Evolutionary conservation across 352 stramenopile genomes (phyloP).

Genomic region (Phytophthora parvispora): DNA sequence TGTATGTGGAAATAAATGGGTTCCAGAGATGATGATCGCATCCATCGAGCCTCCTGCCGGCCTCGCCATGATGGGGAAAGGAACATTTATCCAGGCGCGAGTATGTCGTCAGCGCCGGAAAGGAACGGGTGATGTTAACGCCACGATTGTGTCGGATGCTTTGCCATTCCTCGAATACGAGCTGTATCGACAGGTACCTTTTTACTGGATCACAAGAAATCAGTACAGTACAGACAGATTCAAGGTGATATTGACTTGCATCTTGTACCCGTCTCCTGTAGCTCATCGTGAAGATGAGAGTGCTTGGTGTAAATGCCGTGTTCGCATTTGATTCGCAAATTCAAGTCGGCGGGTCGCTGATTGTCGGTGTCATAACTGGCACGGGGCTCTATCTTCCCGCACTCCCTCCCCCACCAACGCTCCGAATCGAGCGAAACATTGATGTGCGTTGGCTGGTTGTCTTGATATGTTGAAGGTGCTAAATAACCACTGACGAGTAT

Average conservation of each 20-base stretch:
- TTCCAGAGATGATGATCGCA: constrained; percentile 96
- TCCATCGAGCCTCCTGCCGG: constrained; percentile 89
- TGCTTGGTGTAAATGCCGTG: constrained; percentile 97
- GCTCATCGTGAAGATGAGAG: constrained; percentile 92
- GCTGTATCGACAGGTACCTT: constrained; percentile 95
- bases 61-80: constrained; percentile 91
- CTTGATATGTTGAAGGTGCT: too few species aligned
- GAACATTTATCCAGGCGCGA: constrained; percentile 96
- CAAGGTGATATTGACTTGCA: not conserved
- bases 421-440: constrained; percentile 97
- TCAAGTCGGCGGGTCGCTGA: constrained; percentile 90
- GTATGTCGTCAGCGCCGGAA: constrained; percentile 95
- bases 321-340: constrained; percentile 96
- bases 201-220: too few species aligned
- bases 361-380: constrained; percentile 92
- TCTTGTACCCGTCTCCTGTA: constrained; percentile 19
- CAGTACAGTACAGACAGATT: not conserved
- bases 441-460: constrained; percentile 56
- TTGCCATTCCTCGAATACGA: constrained; percentile 99
- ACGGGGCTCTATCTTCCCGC: constrained; percentile 95
- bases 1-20: constrained; percentile 98
- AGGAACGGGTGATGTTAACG: constrained; percentile 95
- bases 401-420: constrained; percentile 93
- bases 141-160: constrained; percentile 96
- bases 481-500: too few species aligned